Base-by-base conservation (phyloP, 208 protist species). In the Phytomonas sp. region DNA sequence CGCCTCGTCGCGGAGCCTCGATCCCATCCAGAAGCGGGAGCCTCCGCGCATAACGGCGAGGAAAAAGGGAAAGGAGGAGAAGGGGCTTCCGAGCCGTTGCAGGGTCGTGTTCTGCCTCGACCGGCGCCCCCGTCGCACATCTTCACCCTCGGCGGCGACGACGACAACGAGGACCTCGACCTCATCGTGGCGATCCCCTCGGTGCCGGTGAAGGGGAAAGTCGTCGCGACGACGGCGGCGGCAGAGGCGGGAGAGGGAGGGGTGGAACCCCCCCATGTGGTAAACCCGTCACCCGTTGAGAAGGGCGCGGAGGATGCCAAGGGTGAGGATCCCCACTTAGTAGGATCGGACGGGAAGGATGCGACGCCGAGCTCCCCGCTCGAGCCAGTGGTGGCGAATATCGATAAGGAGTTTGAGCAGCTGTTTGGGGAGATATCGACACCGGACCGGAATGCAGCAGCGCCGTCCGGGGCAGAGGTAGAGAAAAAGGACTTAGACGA, bases 381-480 rank as follows among this genome's bases (percentile, higher is more conserved):
- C 30, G 56, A 62, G 17, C 72, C 63, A 23, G 71, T 81, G 9
- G 67, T 70, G 29, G 77, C 77, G 51, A 68, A 67, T 61, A 77
- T 90, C 61, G 86, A 94, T 67, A 80, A 75, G 56, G 80, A 91
- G 78, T 90, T 94, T 53, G 82, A 91, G n/a, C 76, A 88, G 60
- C 72, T 93, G 2, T 91, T 93, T 70, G 84, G 87, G 17, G 68
- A 76, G 43, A 28, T 76, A 8, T 59, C 36, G 34, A 53, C 66
- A 4, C 59, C 59, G 5, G 59, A 20, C 26, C 36, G 9, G 6
- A 9, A 40, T 9, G 36, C 36, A 4, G 6, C 36, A 4, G 36
- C 36, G 36, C 36, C 4, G 36, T 40, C 36, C 6, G 36, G 9
- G 9, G 9, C 4, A 9, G 9, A 40, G 36, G 36, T 4, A 9